Evolutionary conservation across 2,329 filamentous ascomycete species (phyloP).

Genomic region (Ceratocystis harringtonii): DNA sequence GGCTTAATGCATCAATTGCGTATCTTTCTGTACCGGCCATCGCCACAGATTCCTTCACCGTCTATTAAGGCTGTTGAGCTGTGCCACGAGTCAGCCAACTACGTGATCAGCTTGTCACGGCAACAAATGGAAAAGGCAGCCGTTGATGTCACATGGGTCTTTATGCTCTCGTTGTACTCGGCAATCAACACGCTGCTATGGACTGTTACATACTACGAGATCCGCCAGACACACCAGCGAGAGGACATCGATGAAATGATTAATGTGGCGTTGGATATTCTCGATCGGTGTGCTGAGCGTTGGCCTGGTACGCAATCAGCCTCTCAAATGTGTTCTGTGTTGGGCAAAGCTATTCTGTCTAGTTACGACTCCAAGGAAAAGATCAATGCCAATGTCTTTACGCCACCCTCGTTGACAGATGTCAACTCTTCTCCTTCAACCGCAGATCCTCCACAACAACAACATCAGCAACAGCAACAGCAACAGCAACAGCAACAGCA

Average conservation of each 20-base stretch:
- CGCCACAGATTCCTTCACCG: conserved; percentile 78
- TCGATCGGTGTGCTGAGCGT: conserved; percentile 64
- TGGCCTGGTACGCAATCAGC: conserved; percentile 87
- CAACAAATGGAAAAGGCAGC: conserved; percentile 62
- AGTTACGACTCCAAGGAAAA: conserved; percentile 55
- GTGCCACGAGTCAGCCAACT: conserved; percentile 70
- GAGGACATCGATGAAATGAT: conserved; percentile 66
- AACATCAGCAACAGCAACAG: conserved; percentile 8
- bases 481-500: conserved; percentile 3
- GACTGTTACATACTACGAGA: conserved; percentile 74
- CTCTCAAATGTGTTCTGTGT: conserved; percentile 69
- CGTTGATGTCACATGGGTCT: conserved; percentile 87
- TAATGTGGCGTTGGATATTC: conserved; percentile 58
- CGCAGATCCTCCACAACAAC: conserved; percentile 19
- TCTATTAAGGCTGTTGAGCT: conserved; percentile 61
- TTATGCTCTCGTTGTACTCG: conserved; percentile 79
- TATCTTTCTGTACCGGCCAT: conserved; percentile 75
- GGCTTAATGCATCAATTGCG: conserved; percentile 56
- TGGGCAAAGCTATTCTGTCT: conserved; percentile 73
- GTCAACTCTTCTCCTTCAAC: conserved; percentile 33
- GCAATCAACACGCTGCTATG: conserved; percentile 82
- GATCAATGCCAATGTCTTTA: conserved; percentile 25
- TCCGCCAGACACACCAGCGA: conserved; percentile 55
- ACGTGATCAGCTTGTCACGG: conserved; percentile 66
- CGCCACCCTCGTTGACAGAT: conserved; percentile 35